Percentiles rank a stretch among this genome's conserved stretches.
These are phyloP conservation scores for Colletotrichum sp. DNA, from an alignment of 2,329 filamentous ascomycete genomes.

Conservation along the genomic window DNA sequence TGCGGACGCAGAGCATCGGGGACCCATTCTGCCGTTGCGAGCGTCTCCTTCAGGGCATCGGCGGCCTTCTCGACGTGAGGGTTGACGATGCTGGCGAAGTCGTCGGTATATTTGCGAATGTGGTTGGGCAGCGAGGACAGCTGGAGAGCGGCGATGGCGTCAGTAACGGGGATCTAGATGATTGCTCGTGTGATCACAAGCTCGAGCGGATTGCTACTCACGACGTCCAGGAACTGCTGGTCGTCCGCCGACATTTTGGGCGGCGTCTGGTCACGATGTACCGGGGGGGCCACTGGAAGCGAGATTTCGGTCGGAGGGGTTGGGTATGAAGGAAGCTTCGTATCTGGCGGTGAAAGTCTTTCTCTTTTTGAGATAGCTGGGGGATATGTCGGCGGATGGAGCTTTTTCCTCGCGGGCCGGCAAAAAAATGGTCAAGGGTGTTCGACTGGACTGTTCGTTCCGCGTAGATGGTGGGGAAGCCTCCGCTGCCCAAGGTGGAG, in stretches of 20 bases:
- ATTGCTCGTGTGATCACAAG: background rate
- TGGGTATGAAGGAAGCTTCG: background rate
- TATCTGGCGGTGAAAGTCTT: background rate
- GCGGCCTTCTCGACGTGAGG: conserved; percentile 80
- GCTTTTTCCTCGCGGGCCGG: background rate
- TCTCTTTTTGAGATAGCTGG: background rate
- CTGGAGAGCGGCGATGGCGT: conserved; percentile 35
- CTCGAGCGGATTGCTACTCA: conserved; percentile 47
- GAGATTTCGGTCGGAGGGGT: background rate
- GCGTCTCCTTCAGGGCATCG: conserved; percentile 69
- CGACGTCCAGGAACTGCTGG: conserved; percentile 78
- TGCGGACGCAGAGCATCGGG: conserved; percentile 69
- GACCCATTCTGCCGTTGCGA: conserved; percentile 74
- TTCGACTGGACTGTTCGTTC: background rate
- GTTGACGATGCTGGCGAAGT: conserved; percentile 82
- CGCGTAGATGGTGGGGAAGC: background rate
- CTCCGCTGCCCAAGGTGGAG: background rate
- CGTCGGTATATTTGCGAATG: conserved; percentile 71
- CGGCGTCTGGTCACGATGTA: background rate
- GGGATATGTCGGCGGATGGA: background rate
- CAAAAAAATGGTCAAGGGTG: conserved; percentile 10
- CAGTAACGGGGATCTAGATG: background rate
- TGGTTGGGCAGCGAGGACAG: conserved; percentile 63
- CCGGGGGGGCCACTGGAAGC: background rate
- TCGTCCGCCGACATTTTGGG: conserved; percentile 77